These are phyloP conservation scores for Salix purpurea DNA, from an alignment of 345 rosid genomes.

Conservation along the genomic window DNA sequence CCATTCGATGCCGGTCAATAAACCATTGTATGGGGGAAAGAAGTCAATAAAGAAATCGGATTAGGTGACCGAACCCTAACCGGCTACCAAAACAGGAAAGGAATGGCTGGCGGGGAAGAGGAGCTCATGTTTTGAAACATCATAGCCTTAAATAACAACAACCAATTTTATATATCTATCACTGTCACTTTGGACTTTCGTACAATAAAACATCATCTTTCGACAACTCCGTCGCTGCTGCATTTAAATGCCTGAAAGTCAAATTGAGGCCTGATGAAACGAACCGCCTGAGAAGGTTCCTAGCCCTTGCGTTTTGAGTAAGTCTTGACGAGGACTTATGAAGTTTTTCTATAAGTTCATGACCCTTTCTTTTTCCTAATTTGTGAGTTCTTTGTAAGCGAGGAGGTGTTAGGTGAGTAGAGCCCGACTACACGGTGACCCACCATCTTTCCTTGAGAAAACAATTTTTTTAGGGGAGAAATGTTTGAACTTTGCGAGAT, in stretches of 20 bases:
- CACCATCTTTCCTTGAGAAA: too few species aligned
- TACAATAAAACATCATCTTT: neutral
- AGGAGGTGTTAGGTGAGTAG: too few species aligned
- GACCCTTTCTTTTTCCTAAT: neutral
- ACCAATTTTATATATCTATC: neutral
- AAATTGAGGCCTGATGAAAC: neutral
- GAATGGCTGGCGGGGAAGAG: neutral
- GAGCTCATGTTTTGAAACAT: neutral
- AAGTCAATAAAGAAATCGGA: conserved; percentile 34
- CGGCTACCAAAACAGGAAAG: neutral
- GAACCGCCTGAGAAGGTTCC: neutral
- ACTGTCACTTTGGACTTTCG: neutral
- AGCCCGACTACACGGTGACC: too few species aligned
- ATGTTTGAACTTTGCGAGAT: too few species aligned
- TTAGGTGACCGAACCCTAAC: conserved; percentile 33
- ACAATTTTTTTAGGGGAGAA: too few species aligned
- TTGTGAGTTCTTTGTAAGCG: too few species aligned
- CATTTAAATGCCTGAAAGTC: neutral
- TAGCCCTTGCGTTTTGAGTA: neutral
- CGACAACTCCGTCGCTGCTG: neutral
- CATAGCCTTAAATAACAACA: neutral
- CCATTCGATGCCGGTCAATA: too few species aligned
- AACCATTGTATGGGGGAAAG: too few species aligned
- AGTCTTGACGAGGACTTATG: too few species aligned
- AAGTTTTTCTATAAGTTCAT: neutral